Evolutionary conservation across 139 green algal species (phyloP).

Genomic region (Ettlia oleoabundans): DNA sequence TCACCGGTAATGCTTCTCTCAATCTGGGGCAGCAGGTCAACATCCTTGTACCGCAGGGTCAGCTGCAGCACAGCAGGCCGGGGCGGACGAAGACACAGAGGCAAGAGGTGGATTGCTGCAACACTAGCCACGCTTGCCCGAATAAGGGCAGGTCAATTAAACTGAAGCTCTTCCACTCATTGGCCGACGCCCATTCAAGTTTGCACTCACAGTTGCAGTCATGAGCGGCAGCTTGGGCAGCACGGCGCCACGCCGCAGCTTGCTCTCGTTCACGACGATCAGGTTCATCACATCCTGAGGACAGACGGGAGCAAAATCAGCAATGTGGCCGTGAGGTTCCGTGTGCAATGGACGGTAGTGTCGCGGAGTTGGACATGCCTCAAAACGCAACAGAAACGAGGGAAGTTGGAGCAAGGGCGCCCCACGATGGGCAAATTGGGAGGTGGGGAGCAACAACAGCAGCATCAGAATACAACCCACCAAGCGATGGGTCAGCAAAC

Average conservation of each 20-base stretch:
- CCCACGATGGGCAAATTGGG: too few species aligned
- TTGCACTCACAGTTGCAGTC: constrained; percentile 1
- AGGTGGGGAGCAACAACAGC: too few species aligned
- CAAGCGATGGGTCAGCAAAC: too few species aligned
- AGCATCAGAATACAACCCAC: too few species aligned
- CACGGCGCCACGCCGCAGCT: constrained; percentile 16
- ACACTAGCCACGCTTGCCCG: background rate
- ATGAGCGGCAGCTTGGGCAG: constrained; percentile 20
- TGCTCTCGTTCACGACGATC: constrained; percentile 36
- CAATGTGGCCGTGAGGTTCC: too few species aligned
- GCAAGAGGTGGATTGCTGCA: background rate
- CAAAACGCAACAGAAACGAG: too few species aligned
- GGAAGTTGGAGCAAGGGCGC: too few species aligned
- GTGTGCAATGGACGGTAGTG: background rate
- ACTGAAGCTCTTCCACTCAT: background rate
- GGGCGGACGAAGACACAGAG: background rate
- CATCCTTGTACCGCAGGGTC: constrained; percentile 25
- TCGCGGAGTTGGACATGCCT: background rate
- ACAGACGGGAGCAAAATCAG: background rate
- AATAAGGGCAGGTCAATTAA: background rate
- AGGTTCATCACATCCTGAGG: constrained; percentile 35
- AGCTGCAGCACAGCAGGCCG: background rate
- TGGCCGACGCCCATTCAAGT: background rate
- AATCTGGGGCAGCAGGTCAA: constrained; percentile 23
- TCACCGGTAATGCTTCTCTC: constrained; percentile 8